Base-by-base conservation (phyloP, 2,329 filamentous ascomycete species). In the Ceratocystiopsis brevicomis region DNA sequence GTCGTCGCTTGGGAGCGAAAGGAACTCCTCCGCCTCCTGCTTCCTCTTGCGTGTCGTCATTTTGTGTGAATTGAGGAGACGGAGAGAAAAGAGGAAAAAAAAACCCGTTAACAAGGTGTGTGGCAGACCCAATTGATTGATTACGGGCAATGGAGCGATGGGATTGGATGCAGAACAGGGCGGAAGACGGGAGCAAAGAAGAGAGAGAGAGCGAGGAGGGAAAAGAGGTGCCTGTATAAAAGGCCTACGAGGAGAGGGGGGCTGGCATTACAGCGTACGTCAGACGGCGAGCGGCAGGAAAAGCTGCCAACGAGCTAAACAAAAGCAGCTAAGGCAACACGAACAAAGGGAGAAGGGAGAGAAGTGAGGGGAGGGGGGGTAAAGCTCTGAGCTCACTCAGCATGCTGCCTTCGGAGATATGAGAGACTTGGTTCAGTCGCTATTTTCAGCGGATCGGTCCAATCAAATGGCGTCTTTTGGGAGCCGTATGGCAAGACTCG, bases 1-100 rank as follows among this genome's bases (percentile, higher is more conserved):
- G 40, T 64, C 62, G 40, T 62, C 67, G 47, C 68, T 67, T 43
- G 68, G 67, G 44, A 71, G 65, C 48, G 67, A 68, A 48, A 71
- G 63, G 33, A 71, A 66, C 59, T 69, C 67, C 54, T 68, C 64
- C 50, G 68, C 66, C 53, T 68, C 65, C 52, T 66, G 63, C 62
- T 67, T 68, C 61, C 67, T 66, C 66, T 71, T 71, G 53, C 67
- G 67, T 53, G 61, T 57, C 46, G 65, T 63, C 64, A 69, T 69
- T 58, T 19, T 11, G 5, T 4, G 46, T 35, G 42, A 45, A 36
- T 17, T 39, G 25, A 38, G 40, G 44, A 34, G n/a, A 41, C 18
- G n/a, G n/a, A n/a, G n/a, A 42, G 17, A 40, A 45, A 52, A 54
- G 56, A 44, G 45, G 21, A 54, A 45, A 35, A 44, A 46, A 33